Conservation (phyloP, 345 rosid species). For the Psidium guajava region DNA sequence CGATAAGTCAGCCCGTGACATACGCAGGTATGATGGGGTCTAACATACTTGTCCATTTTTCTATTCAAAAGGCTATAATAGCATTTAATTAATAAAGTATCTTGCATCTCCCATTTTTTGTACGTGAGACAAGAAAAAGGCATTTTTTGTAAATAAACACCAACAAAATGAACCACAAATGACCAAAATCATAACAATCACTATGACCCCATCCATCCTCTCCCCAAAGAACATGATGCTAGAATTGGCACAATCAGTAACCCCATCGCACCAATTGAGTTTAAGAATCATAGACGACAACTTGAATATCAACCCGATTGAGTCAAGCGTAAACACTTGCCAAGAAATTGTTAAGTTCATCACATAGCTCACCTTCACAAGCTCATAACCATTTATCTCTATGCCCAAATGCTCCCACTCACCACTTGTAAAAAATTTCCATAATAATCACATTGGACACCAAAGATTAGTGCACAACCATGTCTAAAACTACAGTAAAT, state of each 20-base stretch:
- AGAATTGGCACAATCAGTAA: slow-evolving; percentile 24
- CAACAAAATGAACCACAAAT: slow-evolving; percentile 16
- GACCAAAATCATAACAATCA: slow-evolving; percentile 19
- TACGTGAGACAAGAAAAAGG: no score
- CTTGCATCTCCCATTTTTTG: no score
- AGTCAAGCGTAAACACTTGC: slow-evolving; percentile 19
- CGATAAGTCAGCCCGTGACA: no score
- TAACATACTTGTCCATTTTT: no score
- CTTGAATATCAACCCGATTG: slow-evolving; percentile 21
- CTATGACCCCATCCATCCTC: slow-evolving; percentile 21
- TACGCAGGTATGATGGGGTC: no score
- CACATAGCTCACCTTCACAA: slow-evolving; percentile 21
- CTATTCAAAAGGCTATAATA: no score
- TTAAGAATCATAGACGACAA: slow-evolving; percentile 23
- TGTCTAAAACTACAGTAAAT: slow-evolving; percentile 10
- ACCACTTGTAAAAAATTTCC: slow-evolving; percentile 28
- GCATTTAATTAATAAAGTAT: no score
- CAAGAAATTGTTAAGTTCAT: slow-evolving; percentile 23
- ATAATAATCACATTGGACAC: background rate
- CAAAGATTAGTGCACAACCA: background rate
- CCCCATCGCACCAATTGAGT: slow-evolving; percentile 11
- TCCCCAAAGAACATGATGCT: slow-evolving; percentile 32
- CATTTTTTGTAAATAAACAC: no score
- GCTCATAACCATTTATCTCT: slow-evolving; percentile 17
- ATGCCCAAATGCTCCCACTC: slow-evolving; percentile 16